Base-by-base conservation (phyloP, 257 asterid genomes). In the Capsicum baccatum region DNA sequence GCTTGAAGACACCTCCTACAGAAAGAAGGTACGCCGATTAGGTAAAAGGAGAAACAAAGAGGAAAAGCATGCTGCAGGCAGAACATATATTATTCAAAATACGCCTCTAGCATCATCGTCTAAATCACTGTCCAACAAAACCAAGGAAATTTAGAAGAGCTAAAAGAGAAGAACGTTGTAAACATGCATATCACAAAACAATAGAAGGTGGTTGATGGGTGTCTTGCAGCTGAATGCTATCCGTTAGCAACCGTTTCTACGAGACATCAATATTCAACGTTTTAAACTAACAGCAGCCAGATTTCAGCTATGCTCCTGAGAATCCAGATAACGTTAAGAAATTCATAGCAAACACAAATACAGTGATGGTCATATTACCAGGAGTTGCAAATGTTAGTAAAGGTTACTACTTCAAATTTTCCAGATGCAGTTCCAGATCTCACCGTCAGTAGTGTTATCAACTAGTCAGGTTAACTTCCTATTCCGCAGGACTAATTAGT, bases 1-100 rank as follows among this genome's bases (percentile, higher is more conserved):
- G 91, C 97, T 97, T 97, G 85, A 97, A 97, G 76, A 97, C 99
- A 71, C 99, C 99, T 57, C 99, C 99, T 97, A 84, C 7, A 6
- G 6, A 79, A 79, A 48, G 85, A 82, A 58, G 37, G 56, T 44
- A 84, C 66, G 55, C 78, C 71, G 14, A 21, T 26, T 76, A 13
- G 4, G 21, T 26, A 26, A 76, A 52, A 26, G 44, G 48, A 52
- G 63, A 76, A 76, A 52, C 59, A 8, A 33, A 14, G 48, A 57
- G 57, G 8, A 17, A 1, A 44, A 9, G 9, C 60, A 15, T 13
- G 5, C 15, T 9, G 56, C 5, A 35, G 4, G 48, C 60, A 74
- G 44, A 50, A 48, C 44, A 74, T 19, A 21, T 7, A 48, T 12
- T 48, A 4, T 76, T 50, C 63, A 76, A 50, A 47, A 26, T 54